Evolutionary conservation across 176 grass and related monocot species (phyloP).

Genomic region (Carex scoparia): DNA sequence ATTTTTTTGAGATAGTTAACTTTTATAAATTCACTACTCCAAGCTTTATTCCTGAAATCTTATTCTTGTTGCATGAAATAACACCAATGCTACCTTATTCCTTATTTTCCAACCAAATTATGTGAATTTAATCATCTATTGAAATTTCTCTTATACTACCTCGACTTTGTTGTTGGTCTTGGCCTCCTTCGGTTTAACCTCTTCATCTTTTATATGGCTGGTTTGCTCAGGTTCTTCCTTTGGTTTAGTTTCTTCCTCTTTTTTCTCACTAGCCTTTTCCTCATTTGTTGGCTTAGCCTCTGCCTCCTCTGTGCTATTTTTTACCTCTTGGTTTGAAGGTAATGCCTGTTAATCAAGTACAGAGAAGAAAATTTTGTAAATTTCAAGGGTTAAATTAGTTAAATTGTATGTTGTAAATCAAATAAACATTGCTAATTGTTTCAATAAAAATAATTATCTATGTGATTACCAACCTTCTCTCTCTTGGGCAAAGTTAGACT

Average conservation of each 20-base stretch:
- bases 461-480: not conserved
- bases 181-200: not conserved
- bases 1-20: too few relatives aligned
- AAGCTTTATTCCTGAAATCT: not conserved
- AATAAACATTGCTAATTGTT: not conserved
- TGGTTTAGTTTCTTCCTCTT: slow-evolving; percentile 9
- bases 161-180: not conserved
- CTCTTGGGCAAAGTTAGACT: slow-evolving; percentile 38
- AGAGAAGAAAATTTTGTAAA: not conserved
- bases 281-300: not conserved
- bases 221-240: not conserved
- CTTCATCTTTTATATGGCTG: not conserved
- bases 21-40: too few relatives aligned
- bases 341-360: not conserved
- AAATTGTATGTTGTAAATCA: not conserved
- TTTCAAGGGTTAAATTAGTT: not conserved
- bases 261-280: not conserved
- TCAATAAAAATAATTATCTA: not conserved
- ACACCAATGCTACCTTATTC: not conserved
- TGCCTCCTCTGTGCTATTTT: not conserved
- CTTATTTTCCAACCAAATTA: not conserved
- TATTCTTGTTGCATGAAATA: not conserved
- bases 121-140: not conserved
- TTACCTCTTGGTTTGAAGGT: not conserved
- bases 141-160: not conserved